Evolutionary conservation across 2,329 filamentous ascomycete species (phyloP).

Genomic region (Dothidotthia symphoricarpi): DNA sequence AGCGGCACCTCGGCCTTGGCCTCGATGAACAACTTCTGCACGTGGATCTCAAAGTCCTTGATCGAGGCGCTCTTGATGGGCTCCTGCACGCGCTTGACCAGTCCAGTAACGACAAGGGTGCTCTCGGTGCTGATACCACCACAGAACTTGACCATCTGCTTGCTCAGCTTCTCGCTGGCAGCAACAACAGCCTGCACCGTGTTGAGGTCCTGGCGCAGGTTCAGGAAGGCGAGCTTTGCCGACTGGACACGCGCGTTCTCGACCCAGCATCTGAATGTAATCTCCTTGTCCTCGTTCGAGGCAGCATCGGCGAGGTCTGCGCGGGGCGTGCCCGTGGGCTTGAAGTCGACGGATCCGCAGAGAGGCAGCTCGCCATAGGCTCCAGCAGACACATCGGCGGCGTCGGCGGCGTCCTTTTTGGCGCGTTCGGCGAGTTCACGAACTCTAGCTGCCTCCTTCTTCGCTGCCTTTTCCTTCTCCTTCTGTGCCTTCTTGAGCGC

Average conservation of each 20-base stretch:
- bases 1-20: constrained; percentile 61
- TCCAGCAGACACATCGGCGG: constrained; percentile 65
- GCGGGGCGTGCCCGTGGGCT: constrained; percentile 55
- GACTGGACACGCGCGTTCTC: constrained; percentile 86
- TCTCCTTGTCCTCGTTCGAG: constrained; percentile 44
- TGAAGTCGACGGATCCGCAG: constrained; percentile 53
- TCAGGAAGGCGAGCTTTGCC: constrained; percentile 87
- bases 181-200: constrained; percentile 79
- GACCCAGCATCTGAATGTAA: constrained; percentile 76
- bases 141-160: constrained; percentile 94
- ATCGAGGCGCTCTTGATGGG: constrained; percentile 86
- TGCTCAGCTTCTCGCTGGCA: constrained; percentile 62
- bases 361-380: constrained; percentile 74
- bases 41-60: constrained; percentile 78
- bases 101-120: constrained; percentile 76
- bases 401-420: constrained; percentile 63
- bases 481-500: constrained; percentile 45
- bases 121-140: constrained; percentile 73
- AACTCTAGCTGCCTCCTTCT: constrained; percentile 42
- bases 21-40: constrained; percentile 79
- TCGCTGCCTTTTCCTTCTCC: constrained; percentile 45
- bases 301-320: constrained; percentile 55
- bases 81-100: constrained; percentile 77
- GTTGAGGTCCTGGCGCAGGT: constrained; percentile 73
- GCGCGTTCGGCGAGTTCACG: constrained; percentile 52